Evolutionary conservation across 257 asterid species (phyloP).

Genomic region (Leonotis leonurus): DNA sequence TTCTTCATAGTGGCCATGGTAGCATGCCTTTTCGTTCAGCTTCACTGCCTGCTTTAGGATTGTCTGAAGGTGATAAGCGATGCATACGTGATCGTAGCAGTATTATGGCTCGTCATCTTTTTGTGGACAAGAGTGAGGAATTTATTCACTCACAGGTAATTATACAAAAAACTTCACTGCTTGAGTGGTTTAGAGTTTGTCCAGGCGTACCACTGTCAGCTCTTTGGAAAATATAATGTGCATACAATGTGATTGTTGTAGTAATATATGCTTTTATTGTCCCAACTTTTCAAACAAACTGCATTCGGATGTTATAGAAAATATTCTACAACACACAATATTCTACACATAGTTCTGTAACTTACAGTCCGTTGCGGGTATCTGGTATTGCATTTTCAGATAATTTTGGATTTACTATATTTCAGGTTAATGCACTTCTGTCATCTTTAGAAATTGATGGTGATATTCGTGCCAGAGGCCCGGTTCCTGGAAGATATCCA

Average conservation of each 20-base stretch:
- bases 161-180: background rate
- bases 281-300: too few relatives aligned
- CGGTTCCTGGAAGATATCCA: conserved; percentile 59
- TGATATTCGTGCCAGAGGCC: conserved; percentile 67
- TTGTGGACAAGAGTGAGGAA: conserved; percentile 91
- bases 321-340: background rate
- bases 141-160: conserved; percentile 81
- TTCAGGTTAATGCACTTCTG: conserved; percentile 87
- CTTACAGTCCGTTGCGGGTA: background rate
- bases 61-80: conserved; percentile 89
- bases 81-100: conserved; percentile 99
- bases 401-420: conserved; percentile 8
- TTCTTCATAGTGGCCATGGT: conserved; percentile 76
- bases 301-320: background rate
- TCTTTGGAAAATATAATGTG: background rate
- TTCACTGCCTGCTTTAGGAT: conserved; percentile 82
- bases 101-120: conserved; percentile 97
- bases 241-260: background rate
- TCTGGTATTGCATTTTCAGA: background rate
- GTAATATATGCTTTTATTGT: too few relatives aligned
- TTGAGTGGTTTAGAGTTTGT: conserved; percentile 6
- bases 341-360: too few relatives aligned
- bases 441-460: conserved; percentile 84
- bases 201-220: background rate
- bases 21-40: conserved; percentile 74